phyloP scores from a whole-genome alignment of 768 basidiomycete species.

The Brasilioporus rufonigricans region DNA sequence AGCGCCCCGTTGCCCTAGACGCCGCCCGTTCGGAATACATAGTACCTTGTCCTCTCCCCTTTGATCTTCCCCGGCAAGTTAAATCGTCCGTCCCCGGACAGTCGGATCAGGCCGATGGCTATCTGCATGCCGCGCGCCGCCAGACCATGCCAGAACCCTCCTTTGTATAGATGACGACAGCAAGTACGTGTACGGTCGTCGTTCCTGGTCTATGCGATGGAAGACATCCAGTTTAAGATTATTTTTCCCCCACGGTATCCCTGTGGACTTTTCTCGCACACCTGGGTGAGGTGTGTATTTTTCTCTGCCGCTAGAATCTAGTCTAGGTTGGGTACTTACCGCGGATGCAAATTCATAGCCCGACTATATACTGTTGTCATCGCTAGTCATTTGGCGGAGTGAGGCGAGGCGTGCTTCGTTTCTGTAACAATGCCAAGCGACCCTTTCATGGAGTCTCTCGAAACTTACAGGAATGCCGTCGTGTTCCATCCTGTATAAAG shows the following conservation, averaged over 20 bases:
- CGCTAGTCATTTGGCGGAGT: neutral
- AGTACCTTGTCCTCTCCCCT: no score
- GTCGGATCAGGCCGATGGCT: no score
- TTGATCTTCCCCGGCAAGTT: no score
- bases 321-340: neutral
- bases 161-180: constrained; percentile 1
- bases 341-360: neutral
- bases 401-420: neutral
- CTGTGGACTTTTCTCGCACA: neutral
- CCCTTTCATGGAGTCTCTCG: constrained; percentile 2
- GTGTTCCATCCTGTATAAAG: constrained; percentile 17
- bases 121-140: neutral
- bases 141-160: neutral
- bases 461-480: neutral
- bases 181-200: neutral
- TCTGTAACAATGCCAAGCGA: constrained; percentile 5
- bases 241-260: neutral
- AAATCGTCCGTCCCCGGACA: no score
- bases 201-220: no score
- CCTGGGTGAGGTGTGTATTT: neutral
- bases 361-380: neutral
- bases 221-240: no score
- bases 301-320: neutral
- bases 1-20: no score
- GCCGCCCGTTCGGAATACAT: no score